These are phyloP conservation scores for Suhomyces sp. DNA, from an alignment of 805 yeast species.

Conservation along the genomic window DNA sequence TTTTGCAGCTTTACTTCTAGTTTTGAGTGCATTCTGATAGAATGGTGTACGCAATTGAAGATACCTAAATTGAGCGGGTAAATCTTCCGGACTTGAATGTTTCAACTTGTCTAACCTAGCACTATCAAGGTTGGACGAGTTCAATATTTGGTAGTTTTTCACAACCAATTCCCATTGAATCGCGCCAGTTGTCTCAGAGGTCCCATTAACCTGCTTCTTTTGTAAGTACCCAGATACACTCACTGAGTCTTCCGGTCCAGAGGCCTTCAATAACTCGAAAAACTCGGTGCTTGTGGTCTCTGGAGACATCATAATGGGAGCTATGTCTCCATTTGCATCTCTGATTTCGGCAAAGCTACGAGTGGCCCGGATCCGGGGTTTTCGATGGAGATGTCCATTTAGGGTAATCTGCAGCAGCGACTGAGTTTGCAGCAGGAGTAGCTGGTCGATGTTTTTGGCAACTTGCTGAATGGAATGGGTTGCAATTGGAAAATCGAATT, in stretches of 20 bases:
- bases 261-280: slow-evolving; percentile 41
- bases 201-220: slow-evolving; percentile 24
- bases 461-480: slow-evolving; percentile 22
- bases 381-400: slow-evolving; percentile 82
- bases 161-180: slow-evolving; percentile 59
- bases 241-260: slow-evolving; percentile 71
- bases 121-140: slow-evolving; percentile 61
- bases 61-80: slow-evolving; percentile 80
- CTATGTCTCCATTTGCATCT: slow-evolving; percentile 64
- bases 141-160: slow-evolving; percentile 52
- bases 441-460: slow-evolving; percentile 3
- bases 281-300: slow-evolving; percentile 43
- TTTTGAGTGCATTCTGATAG: slow-evolving; percentile 55
- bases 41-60: slow-evolving; percentile 68
- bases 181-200: no score
- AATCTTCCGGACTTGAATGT: slow-evolving; percentile 46
- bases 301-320: slow-evolving; percentile 49
- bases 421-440: not conserved
- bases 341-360: slow-evolving; percentile 73
- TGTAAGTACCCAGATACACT: slow-evolving; percentile 58
- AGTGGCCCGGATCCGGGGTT: slow-evolving; percentile 69
- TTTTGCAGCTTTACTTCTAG: slow-evolving; percentile 56
- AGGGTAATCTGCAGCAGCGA: slow-evolving; percentile 39
- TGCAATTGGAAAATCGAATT: slow-evolving; percentile 38
- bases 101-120: slow-evolving; percentile 66